Evolutionary conservation across 2,329 filamentous ascomycete genomes (phyloP).

Genomic region (Fusarium nelsonii): DNA sequence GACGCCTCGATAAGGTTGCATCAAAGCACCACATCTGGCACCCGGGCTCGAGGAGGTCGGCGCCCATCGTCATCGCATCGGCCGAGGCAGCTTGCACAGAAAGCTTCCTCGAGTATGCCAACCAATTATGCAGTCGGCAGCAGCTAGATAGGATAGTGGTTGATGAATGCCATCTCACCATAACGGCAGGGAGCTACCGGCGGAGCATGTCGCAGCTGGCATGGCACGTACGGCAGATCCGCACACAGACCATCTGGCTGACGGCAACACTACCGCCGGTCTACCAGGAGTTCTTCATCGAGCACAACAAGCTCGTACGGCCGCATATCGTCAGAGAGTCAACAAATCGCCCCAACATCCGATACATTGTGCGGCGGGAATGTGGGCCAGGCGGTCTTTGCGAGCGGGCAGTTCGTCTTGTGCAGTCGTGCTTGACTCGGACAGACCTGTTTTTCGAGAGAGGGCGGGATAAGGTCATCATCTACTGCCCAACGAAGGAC

Average conservation of each 20-base stretch:
- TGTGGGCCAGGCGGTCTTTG: neutral
- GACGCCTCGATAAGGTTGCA: neutral
- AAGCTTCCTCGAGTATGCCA: neutral
- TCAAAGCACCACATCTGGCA: neutral
- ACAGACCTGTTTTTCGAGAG: neutral
- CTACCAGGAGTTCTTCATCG: neutral
- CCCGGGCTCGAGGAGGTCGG: neutral
- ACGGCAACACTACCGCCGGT: neutral
- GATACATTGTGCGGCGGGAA: neutral
- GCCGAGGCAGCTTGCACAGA: neutral
- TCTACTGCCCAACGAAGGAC: neutral
- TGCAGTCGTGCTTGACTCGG: neutral
- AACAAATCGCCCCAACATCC: neutral
- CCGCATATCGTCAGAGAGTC: neutral
- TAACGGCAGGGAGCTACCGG: neutral
- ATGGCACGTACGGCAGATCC: neutral
- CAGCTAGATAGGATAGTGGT: neutral
- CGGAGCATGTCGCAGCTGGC: neutral
- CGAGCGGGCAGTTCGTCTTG: neutral
- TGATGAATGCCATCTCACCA: neutral
- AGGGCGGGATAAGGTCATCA: neutral
- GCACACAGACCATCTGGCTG: neutral
- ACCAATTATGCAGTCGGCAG: neutral
- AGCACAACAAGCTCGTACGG: neutral
- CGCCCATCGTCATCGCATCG: neutral